These are phyloP conservation scores for Pythium aristosporum DNA, from an alignment of 352 stramenopile species.

Conservation along the genomic window DNA sequence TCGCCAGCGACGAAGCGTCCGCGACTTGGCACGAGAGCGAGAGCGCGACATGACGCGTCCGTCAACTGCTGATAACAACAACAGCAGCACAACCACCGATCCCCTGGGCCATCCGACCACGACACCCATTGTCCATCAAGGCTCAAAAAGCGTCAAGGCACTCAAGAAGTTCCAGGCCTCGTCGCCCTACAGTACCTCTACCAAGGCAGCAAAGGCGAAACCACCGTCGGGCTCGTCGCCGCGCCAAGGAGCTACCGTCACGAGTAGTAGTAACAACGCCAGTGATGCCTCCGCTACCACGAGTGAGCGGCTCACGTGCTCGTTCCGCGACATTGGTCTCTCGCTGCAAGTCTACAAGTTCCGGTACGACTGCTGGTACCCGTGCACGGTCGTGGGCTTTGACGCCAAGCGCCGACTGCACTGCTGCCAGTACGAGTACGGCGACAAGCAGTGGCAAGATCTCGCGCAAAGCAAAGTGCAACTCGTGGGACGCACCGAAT, in stretches of 20 bases:
- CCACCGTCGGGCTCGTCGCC: constrained; percentile 2
- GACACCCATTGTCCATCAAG: constrained; percentile 55
- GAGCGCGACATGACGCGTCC: constrained; percentile 4
- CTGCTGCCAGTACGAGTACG: constrained; percentile 80
- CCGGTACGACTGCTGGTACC: constrained; percentile 82
- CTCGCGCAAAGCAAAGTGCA: constrained; percentile 48
- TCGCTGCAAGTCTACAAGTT: constrained; percentile 72
- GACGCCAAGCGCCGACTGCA: constrained; percentile 70
- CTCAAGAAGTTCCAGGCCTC: constrained; percentile 60
- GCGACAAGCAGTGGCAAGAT: constrained; percentile 82
- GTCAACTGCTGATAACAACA: constrained; percentile 3
- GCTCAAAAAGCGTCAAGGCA: constrained; percentile 60
- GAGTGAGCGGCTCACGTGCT: constrained; percentile 32
- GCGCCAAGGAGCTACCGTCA: neutral
- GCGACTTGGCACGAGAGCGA: constrained; percentile 13
- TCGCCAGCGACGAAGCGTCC: constrained; percentile 21
- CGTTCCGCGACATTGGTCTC: constrained; percentile 63
- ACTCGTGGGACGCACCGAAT: constrained; percentile 33
- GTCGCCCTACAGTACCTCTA: constrained; percentile 45
- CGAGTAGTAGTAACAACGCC: constrained; percentile 6
- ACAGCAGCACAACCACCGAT: neutral
- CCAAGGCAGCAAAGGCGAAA: neutral
- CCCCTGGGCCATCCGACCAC: neutral
- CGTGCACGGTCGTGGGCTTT: constrained; percentile 71
- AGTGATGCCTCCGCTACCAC: neutral